A percentile compares a stretch with the other conserved stretches of the same genome.
These are phyloP conservation scores for Colletotrichum falcatum DNA, from an alignment of 2,329 filamentous ascomycete species.

Conservation along the genomic window DNA sequence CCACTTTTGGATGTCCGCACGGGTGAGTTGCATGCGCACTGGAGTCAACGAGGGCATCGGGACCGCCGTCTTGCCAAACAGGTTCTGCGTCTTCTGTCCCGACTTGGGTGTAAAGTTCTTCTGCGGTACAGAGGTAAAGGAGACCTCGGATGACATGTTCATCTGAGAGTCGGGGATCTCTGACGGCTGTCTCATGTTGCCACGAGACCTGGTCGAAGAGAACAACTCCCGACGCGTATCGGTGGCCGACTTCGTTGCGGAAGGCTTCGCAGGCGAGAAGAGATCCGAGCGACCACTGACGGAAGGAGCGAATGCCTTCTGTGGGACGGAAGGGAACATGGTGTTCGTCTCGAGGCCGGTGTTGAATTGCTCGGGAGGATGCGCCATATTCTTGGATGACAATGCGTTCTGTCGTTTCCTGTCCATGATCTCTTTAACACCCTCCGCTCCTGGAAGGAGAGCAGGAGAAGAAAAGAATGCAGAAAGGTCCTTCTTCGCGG, in stretches of 20 bases:
- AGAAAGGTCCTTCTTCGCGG: conserved; percentile 55
- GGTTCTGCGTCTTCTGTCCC: conserved; percentile 50
- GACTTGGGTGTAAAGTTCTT: conserved; percentile 63
- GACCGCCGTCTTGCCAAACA: conserved; percentile 54
- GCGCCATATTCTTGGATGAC: conserved; percentile 27
- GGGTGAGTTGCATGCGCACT: conserved; percentile 56
- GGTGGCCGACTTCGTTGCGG: conserved; percentile 8
- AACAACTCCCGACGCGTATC: conserved; percentile 30
- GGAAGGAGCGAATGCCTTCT: conserved; percentile 51
- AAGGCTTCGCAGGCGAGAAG: conserved; percentile 51
- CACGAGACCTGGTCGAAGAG: conserved; percentile 4
- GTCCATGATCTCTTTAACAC: conserved; percentile 30
- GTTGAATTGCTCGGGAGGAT: conserved; percentile 33
- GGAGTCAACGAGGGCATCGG: conserved; percentile 49
- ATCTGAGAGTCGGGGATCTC: conserved; percentile 44
- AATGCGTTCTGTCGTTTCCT: conserved; percentile 32
- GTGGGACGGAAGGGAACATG: conserved; percentile 54
- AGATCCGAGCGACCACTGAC: conserved; percentile 49
- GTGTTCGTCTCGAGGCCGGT: conserved; percentile 51
- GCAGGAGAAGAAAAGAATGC: conserved; percentile 70
- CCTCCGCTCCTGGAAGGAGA: conserved; percentile 49
- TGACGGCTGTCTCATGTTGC: conserved; percentile 11
- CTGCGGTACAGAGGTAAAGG: conserved; percentile 55
- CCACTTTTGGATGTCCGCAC: conserved; percentile 57
- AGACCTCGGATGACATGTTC: conserved; percentile 49